phyloP scores from a whole-genome alignment of 768 basidiomycete genomes.

The Rhizopogon vinicolor region DNA sequence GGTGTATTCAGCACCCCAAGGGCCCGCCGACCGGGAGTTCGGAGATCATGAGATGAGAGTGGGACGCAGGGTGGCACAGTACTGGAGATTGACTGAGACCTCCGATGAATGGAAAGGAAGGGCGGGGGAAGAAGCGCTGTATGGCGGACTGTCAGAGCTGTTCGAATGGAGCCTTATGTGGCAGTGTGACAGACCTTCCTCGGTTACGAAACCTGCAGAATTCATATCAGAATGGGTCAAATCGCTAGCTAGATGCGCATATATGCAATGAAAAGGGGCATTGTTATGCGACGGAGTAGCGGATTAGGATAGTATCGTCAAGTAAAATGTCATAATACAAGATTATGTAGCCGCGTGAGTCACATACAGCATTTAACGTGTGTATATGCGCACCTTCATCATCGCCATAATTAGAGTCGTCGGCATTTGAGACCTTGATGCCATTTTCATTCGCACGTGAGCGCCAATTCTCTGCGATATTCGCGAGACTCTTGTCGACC shows the following conservation, averaged over 20 bases:
- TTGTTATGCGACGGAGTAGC: slow-evolving; percentile 1
- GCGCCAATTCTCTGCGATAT: slow-evolving; percentile 68
- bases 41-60: slow-evolving; percentile 20
- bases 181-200: slow-evolving; percentile 40
- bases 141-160: slow-evolving; percentile 11
- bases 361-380: slow-evolving; percentile 5
- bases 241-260: slow-evolving; percentile 50
- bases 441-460: slow-evolving; percentile 67
- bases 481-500: slow-evolving; percentile 48
- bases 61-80: slow-evolving; percentile 30
- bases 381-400: slow-evolving; percentile 45
- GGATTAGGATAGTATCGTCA: neutral
- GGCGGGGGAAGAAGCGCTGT: slow-evolving; percentile 55
- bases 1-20: slow-evolving; percentile 47
- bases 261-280: slow-evolving; percentile 20
- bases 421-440: slow-evolving; percentile 52
- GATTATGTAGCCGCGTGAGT: slow-evolving; percentile 9
- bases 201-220: slow-evolving; percentile 40
- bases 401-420: slow-evolving; percentile 34
- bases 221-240: slow-evolving; percentile 44
- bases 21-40: slow-evolving; percentile 30
- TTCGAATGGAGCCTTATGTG: slow-evolving; percentile 11
- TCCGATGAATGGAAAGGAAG: slow-evolving; percentile 49
- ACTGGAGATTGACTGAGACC: slow-evolving; percentile 58
- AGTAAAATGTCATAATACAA: slow-evolving; percentile 6